Evolutionary conservation across 495 filamentous ascomycete genomes (phyloP), one percentile per base, ranked within the genome.

Genomic region (Saxophila tyrrhenica): DNA sequence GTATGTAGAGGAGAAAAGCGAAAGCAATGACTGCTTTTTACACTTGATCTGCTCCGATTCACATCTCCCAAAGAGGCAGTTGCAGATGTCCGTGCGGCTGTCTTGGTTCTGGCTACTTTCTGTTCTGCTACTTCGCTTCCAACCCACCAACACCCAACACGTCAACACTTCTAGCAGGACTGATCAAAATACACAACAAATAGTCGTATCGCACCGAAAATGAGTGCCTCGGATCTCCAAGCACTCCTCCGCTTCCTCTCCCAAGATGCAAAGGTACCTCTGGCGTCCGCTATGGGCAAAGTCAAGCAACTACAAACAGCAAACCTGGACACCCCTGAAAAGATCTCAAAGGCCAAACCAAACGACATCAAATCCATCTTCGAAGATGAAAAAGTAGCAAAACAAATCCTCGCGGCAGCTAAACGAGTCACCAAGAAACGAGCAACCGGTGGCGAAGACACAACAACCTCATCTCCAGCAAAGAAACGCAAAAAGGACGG

Each of bases 161-260:
- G n/a, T n/a, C n/a, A n/a, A n/a, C n/a, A n/a, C n/a, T n/a, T n/a
- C n/a, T n/a, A n/a, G n/a, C n/a, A n/a, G n/a, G n/a, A n/a, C n/a
- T n/a, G n/a, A n/a, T n/a, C n/a, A n/a, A n/a, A n/a, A n/a, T n/a
- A n/a, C n/a, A n/a, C n/a, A n/a, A n/a, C n/a, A n/a, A n/a, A n/a
- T n/a, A n/a, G n/a, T n/a, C n/a, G n/a, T n/a, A n/a, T n/a, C 29
- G 7, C n/a, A n/a, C 16, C 41, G 17, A 48, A 8, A 25, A 59
- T 59, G 56, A 53, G 50, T 29, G 58, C 58, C 2, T 23, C 15
- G 13, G 39, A 57, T 13, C 45, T 61, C 9, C 58, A 61, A 65
- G 72, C 79, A 44, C 72, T 91, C n/a, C 72, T 91, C 42, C 83
- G 86, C 46, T 84, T 92, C 49, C 75, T 91, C 25, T 83, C 85